Base-by-base conservation (phyloP, 1,284 basidiomycete species). In the Afroboletus lepidellus region DNA sequence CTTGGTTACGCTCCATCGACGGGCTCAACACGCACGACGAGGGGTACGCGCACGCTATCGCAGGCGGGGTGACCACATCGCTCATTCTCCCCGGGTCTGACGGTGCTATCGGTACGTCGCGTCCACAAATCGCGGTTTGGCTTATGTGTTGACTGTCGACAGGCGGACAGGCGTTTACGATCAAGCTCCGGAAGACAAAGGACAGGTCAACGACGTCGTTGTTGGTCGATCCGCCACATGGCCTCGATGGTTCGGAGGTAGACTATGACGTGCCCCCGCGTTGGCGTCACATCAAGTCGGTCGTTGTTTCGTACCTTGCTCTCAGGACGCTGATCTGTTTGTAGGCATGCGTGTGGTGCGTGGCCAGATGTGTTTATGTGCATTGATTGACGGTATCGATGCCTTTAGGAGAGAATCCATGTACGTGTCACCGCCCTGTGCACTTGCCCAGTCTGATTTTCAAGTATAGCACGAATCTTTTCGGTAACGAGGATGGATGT, bases 41-140 rank as follows among this genome's bases (percentile, higher is more conserved):
- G 3, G 49, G 56, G 20, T 66, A 69, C 41, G 54, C 53, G 7
- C 62, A 56, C 36, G 50, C 57, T n/a, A 58, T 68, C 6, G 56
- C 64, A 1, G 64, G 64, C n/a, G 83, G 83, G 7, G 79, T 91
- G 18, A 91, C 89, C 0, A 85, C 87, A 2, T 78, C 86, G 1
- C 76, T 90, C 46, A 72, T 86, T 15, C 72, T 85, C 1, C 84
- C 83, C 0, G 83, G 84, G 1, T 80, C 77, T 9, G 77, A 74
- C 21, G 71, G 79, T 63, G 78, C 77, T 13, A 82, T 85, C 20
- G 82, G 81, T 79, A 58, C n/a, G n/a, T n/a, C n/a, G 44, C 39
- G 36, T 43, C 13, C 8, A n/a, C n/a, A n/a, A n/a, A n/a, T n/a
- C n/a, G n/a, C n/a, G n/a, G n/a, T n/a, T n/a, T n/a, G n/a, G n/a